Evolutionary conservation across 169 alveolate genomes (phyloP), one percentile per base, ranked within the genome.

Genomic region (Plasmodium knowlesi): DNA sequence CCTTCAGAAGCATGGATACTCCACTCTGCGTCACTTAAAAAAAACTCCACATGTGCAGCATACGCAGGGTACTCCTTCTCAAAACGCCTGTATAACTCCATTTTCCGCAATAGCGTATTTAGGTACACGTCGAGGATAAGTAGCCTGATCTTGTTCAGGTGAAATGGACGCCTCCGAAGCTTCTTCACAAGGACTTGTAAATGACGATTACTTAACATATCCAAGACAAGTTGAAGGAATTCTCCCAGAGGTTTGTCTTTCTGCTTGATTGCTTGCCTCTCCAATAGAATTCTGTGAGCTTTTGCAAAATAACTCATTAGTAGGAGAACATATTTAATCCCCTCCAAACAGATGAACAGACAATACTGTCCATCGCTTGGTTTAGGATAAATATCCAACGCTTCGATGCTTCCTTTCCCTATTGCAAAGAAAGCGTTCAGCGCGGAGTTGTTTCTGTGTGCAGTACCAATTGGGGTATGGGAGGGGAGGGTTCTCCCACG

Each of bases 281-380:
- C 46, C 3, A 71, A 6, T 10, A 84, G 76, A 28, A 3, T 25
- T 14, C 76, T 22, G 16, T 19, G 19, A 9, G 5, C 32, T 30
- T 71, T 19, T 25, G 39, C 79, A 84, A 84, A 84, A 73, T 84
- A 84, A 57, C 41, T 46, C 50, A 72, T 84, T 61, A 84, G 19
- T 5, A 84, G 28, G 5, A 84, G 28, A 22, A 53, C 37, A 46
- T 84, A 84, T 46, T 84, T 84, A 4, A 84, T 73, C 22, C 79
- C 92, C 76, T 84, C 92, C 37, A 84, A n/a, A n/a, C 92, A 84
- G 22, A 84, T 84, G 25, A 72, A 84, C 16, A 84, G 32, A 34
- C 19, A 71, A 37, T 34, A 84, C 37, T 72, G 84, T 5, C 92
- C 92, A 9, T 19, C 53, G 34, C 53, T 37, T 0, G 92, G 92